Percentiles rank a stretch among this genome's conserved stretches.
phyloP scores from a whole-genome alignment of 305 asterid species.

The Solanum chacoense region DNA sequence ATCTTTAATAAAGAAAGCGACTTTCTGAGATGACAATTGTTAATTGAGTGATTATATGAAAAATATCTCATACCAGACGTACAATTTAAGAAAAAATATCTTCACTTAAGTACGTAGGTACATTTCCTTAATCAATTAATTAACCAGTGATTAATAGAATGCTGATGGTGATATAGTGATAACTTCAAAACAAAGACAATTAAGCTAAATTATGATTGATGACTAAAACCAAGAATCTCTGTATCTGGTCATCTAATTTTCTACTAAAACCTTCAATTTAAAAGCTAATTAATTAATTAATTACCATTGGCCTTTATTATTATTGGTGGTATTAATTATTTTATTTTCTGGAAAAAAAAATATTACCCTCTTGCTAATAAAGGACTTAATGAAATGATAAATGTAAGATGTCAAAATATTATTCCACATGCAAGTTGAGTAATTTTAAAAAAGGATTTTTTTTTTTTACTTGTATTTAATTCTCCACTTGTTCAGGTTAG shows the following conservation, averaged over 20 bases:
- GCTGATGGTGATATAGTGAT: background rate
- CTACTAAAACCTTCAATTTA: background rate
- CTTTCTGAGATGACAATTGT: background rate
- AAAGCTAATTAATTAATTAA: background rate
- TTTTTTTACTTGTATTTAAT: background rate
- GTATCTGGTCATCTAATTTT: background rate
- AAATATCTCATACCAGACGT: background rate
- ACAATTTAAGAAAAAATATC: background rate
- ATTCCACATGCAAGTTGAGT: background rate
- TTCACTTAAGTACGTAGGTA: background rate
- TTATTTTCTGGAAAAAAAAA: background rate
- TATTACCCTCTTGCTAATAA: background rate
- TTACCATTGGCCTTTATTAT: background rate
- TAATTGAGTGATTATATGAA: background rate
- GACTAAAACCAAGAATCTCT: background rate
- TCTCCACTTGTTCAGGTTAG: background rate
- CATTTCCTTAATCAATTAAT: background rate
- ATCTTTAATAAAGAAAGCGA: background rate
- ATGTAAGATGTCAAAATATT: background rate
- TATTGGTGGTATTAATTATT: background rate
- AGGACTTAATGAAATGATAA: background rate
- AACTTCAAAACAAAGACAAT: background rate
- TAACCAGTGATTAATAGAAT: background rate
- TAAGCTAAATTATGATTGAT: background rate
- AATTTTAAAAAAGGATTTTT: background rate